Base-by-base conservation (phyloP, 805 yeast species). In the Zygosaccharomyces bisporus region DNA sequence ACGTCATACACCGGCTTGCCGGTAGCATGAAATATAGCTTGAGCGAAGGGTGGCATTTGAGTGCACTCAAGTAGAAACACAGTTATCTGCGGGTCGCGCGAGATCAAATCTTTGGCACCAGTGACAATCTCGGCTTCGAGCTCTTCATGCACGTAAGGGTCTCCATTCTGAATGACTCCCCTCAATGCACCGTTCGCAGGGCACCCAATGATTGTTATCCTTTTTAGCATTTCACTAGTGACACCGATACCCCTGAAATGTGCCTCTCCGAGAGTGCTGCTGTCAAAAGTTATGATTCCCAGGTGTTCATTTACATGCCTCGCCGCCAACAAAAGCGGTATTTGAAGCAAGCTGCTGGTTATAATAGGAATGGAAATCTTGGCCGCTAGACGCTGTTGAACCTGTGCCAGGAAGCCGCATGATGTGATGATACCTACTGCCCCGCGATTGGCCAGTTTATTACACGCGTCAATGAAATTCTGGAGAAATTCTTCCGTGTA, bases 11-110 rank as follows among this genome's bases (percentile, higher is more conserved):
- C 64, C 1, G 69, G 68, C 12, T 60, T 38, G 2, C 56, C 58
- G 4, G 58, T 53, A n/a, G 50, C 57, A 14, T 31, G 29, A 19
- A 56, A 63, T 19, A 66, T 56, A 1, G 61, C 63, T 34, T 51
- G 54, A 10, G 67, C 52, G 37, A 47, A 57, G n/a, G 68, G 69
- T 14, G 66, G 67, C 66, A 66, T 65, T 39, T 65, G 66, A 6
- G 68, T 61, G 43, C 70, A 64, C 44, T 64, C 69, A 42, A 65
- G 53, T 7, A 65, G 66, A 42, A 65, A 52, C 0, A 60, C 68
- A 9, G 61, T 59, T 27, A 64, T 53, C 4, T 43, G 35, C 6
- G 57, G 54, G 17, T 50, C 51, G 14, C 55, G 47, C 6, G 46
- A 45, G 1, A 66, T 6, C 6, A 61, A 44, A 3, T 47, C 49